Conservation (phyloP, 129 eudicot species). For the Daucus carota region DNA sequence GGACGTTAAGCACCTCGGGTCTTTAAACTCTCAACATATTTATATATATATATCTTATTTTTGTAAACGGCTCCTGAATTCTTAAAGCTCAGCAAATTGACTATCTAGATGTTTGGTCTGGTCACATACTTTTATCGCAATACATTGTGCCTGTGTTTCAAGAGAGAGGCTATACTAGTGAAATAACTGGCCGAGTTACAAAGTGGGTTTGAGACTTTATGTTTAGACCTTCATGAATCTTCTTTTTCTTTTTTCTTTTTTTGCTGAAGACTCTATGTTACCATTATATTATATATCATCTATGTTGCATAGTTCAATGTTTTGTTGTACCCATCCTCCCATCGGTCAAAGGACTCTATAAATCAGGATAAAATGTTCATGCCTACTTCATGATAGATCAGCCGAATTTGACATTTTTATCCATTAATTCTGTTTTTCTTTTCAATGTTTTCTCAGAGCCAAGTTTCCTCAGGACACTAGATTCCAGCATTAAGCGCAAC, state of each 20-base stretch:
- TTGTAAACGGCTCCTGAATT: neutral
- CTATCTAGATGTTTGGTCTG: neutral
- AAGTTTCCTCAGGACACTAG: slow-evolving; percentile 68
- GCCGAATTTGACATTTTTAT: neutral
- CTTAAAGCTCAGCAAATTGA: neutral
- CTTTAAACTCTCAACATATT: neutral
- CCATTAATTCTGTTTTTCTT: neutral
- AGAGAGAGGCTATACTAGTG: neutral
- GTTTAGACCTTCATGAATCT: neutral
- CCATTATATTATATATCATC: neutral
- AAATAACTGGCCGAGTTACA: neutral
- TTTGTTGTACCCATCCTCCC: neutral
- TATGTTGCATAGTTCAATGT: neutral
- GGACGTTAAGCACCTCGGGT: neutral
- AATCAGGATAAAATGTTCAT: neutral
- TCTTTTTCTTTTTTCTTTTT: no score
- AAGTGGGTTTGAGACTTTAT: neutral
- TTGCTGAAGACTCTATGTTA: neutral
- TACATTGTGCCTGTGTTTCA: neutral
- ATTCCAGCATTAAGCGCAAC: slow-evolving; percentile 95
- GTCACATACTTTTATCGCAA: neutral
- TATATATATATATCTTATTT: no score
- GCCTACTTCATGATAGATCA: neutral
- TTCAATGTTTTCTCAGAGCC: slow-evolving; percentile 43
- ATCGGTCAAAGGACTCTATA: neutral